Percentiles rank a stretch among this genome's conserved stretches.
These are phyloP conservation scores for Pinus tabuliformis DNA, from an alignment of 75 land plant species.

Conservation along the genomic window DNA sequence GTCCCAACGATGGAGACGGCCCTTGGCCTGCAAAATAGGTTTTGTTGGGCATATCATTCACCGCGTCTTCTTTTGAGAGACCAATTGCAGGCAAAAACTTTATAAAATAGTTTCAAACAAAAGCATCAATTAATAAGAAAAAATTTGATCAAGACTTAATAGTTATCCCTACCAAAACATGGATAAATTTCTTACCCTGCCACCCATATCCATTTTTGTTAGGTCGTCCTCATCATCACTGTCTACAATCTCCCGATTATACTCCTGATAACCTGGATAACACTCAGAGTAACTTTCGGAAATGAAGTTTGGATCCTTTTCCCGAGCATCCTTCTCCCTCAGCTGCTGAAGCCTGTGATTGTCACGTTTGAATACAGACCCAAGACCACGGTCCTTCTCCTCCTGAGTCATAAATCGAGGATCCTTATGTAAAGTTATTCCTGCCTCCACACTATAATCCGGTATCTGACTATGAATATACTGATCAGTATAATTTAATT, in stretches of 20 bases:
- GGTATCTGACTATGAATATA: slow-evolving; percentile 57
- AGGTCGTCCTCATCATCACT: slow-evolving; percentile 98
- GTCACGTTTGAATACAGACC: slow-evolving; percentile 98
- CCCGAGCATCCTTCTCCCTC: slow-evolving; percentile 91
- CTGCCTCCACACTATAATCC: slow-evolving; percentile 40
- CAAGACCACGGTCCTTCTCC: slow-evolving; percentile 95
- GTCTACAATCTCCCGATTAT: slow-evolving; percentile 95
- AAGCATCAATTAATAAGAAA: background rate
- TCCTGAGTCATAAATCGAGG: slow-evolving; percentile 97
- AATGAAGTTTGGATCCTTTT: slow-evolving; percentile 97
- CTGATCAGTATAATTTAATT: slow-evolving; percentile 71
- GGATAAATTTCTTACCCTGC: slow-evolving; percentile 56
- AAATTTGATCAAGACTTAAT: background rate
- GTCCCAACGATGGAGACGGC: slow-evolving; percentile 97
- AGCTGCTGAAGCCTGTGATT: slow-evolving; percentile 90
- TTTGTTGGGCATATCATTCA: background rate
- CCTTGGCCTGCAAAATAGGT: slow-evolving; percentile 72
- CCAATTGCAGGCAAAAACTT: too few relatives aligned
- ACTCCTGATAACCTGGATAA: slow-evolving; percentile 99
- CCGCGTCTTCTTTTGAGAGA: too few relatives aligned
- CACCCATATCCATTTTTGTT: slow-evolving; percentile 99
- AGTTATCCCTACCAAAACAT: background rate
- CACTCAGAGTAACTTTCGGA: slow-evolving; percentile 99
- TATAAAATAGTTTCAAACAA: background rate
- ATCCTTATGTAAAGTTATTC: slow-evolving; percentile 34